Evolutionary conservation across 768 basidiomycete genomes (phyloP).

Genomic region (Filobasidium floriforme): DNA sequence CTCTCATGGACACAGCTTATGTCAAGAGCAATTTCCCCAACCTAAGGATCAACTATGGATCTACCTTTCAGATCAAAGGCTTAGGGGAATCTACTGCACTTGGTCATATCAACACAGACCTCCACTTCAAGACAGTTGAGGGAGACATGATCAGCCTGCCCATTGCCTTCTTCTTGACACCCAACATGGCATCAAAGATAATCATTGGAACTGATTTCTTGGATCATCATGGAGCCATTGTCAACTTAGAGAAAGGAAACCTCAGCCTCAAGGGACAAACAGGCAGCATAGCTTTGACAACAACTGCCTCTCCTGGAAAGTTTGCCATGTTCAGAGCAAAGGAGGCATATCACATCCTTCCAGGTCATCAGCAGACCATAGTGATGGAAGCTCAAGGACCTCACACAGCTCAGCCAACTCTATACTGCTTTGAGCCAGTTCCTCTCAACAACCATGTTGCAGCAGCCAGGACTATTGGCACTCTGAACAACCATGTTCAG

Average conservation of each 20-base stretch:
- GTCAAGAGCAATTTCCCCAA: background rate
- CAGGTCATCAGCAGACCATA: constrained; percentile 10
- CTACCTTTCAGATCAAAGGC: too few relatives aligned
- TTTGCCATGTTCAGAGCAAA: background rate
- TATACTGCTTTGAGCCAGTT: background rate
- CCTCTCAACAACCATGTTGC: background rate
- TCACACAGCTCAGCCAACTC: background rate
- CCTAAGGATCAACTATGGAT: too few relatives aligned
- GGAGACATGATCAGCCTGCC: background rate
- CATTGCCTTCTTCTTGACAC: constrained; percentile 10
- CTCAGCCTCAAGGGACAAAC: background rate
- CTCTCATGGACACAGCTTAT: constrained; percentile 7
- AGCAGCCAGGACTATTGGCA: background rate
- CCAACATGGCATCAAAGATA: background rate
- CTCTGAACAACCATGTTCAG: background rate
- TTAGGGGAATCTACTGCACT: background rate
- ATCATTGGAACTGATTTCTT: constrained; percentile 15
- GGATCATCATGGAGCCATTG: constrained; percentile 1
- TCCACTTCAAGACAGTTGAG: background rate
- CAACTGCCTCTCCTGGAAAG: background rate
- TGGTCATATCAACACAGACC: constrained; percentile 3
- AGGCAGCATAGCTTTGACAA: background rate
- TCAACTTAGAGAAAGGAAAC: constrained; percentile 5
- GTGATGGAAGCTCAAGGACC: background rate
- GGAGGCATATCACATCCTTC: constrained; percentile 8